phyloP scores from a whole-genome alignment of 345 rosid species.

The Eutrema yunnanense region DNA sequence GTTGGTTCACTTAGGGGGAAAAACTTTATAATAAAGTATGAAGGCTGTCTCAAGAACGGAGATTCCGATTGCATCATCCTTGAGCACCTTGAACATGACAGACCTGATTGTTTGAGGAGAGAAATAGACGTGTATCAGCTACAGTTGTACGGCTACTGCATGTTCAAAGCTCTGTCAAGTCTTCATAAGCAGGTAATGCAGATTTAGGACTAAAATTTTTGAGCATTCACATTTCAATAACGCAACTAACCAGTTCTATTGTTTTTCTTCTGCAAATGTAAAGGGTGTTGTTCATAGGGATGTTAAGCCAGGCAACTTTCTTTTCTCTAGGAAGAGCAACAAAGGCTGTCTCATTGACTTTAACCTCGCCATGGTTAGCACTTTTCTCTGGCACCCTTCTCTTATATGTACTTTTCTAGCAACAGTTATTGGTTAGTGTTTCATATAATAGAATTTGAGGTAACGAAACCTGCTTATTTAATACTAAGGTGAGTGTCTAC shows the following conservation, averaged over 20 bases:
- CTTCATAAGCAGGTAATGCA: conserved; percentile 74
- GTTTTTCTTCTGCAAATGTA: conserved; percentile 6
- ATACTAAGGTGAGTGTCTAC: conserved; percentile 1
- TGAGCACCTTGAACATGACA: conserved; percentile 87
- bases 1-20: conserved; percentile 60
- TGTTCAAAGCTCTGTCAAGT: conserved; percentile 82
- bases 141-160: conserved; percentile 76
- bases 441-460: neutral
- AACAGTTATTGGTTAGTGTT: neutral
- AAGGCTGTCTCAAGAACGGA: conserved; percentile 71
- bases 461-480: neutral
- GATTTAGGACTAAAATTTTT: neutral
- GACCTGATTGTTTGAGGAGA: conserved; percentile 88
- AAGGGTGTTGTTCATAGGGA: conserved; percentile 95
- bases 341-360: conserved; percentile 93
- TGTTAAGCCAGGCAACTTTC: conserved; percentile 97
- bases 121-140: conserved; percentile 67
- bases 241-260: conserved; percentile 1
- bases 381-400: neutral
- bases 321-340: conserved; percentile 64
- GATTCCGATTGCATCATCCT: conserved; percentile 78
- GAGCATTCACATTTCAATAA: neutral
- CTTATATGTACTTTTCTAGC: neutral
- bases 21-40: conserved; percentile 67
- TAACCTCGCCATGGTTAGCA: conserved; percentile 90